Conservation (phyloP, 345 rosid genomes). For the Acer saccharum region DNA sequence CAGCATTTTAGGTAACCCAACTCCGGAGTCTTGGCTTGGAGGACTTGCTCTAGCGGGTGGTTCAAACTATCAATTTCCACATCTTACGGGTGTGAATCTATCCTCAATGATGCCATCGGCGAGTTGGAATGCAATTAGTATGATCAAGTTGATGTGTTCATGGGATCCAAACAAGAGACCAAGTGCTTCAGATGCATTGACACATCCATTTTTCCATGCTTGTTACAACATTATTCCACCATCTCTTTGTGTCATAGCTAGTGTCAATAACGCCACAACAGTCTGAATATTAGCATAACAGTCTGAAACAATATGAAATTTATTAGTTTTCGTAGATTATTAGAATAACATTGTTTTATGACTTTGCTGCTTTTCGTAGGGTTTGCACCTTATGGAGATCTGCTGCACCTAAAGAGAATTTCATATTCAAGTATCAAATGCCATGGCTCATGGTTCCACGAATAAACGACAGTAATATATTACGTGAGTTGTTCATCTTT, state of each 20-base stretch:
- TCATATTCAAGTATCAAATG: no score
- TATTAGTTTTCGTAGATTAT: no score
- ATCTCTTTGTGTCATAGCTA: constrained; percentile 23
- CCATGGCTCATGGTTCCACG: no score
- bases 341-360: no score
- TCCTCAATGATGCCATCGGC: constrained; percentile 31
- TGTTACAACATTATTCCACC: constrained; percentile 25
- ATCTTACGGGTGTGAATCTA: constrained; percentile 19
- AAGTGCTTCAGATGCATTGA: constrained; percentile 1
- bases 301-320: no score
- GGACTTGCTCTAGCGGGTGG: constrained; percentile 40
- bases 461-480: no score
- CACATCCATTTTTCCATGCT: constrained; percentile 32
- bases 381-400: no score
- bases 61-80: constrained; percentile 42
- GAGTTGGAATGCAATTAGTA: constrained; percentile 23
- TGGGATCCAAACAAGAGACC: constrained; percentile 38
- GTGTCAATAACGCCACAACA: constrained; percentile 27
- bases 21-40: constrained; percentile 38
- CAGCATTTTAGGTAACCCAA: constrained; percentile 42
- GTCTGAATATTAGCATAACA: no score
- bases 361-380: no score
- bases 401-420: no score
- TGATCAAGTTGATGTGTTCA: constrained; percentile 26
- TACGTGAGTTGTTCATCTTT: no score